Conservation (phyloP, 2,329 filamentous ascomycete genomes). For the Dactylonectria estremocensis region DNA sequence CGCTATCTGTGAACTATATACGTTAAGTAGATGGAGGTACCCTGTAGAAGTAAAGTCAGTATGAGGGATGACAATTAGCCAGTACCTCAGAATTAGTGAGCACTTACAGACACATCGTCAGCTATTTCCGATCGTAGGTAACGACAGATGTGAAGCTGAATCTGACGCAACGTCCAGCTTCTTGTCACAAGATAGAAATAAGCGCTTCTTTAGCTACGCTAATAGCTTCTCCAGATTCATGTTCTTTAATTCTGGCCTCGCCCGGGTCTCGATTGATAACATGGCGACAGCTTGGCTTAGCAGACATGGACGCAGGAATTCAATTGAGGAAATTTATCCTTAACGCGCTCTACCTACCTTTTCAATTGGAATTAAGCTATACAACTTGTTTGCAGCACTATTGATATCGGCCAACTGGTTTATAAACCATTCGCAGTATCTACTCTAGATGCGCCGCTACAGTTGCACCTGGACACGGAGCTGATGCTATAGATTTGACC, state of each 20-base stretch:
- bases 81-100: background rate
- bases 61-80: background rate
- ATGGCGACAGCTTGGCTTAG: background rate
- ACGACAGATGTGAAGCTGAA: background rate
- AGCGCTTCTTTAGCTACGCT: background rate
- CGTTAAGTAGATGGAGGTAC: background rate
- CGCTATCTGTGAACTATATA: background rate
- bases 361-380: background rate
- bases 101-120: background rate
- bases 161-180: background rate
- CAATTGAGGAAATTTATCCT: background rate
- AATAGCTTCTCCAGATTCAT: background rate
- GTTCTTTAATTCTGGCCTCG: background rate
- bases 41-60: background rate
- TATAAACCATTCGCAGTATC: slow-evolving; percentile 18
- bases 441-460: slow-evolving; percentile 4
- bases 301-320: background rate
- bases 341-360: background rate
- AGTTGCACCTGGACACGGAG: slow-evolving; percentile 9
- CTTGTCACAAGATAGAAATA: background rate
- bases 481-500: background rate
- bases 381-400: background rate
- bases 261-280: background rate
- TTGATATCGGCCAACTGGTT: slow-evolving; percentile 12
- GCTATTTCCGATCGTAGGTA: background rate